Evolutionary conservation across 2,329 filamentous ascomycete genomes (phyloP).

Genomic region (Acrodontium crateriforme): DNA sequence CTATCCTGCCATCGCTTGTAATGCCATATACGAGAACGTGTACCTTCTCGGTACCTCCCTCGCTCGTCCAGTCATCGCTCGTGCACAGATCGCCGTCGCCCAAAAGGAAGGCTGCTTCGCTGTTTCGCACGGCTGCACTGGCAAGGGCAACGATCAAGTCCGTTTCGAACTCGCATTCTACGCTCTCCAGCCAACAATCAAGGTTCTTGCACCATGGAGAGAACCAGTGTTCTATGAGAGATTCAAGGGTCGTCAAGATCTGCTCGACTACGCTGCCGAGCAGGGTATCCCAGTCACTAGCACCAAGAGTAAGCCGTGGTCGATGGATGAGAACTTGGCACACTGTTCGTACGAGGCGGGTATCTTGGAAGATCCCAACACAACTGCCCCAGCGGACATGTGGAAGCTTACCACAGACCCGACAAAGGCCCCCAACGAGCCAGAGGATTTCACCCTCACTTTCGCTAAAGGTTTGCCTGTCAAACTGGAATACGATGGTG

Average conservation of each 20-base stretch:
- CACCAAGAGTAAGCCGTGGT: conserved; percentile 60
- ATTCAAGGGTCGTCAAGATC: conserved; percentile 58
- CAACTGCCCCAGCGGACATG: conserved; percentile 61
- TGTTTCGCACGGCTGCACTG: conserved; percentile 42
- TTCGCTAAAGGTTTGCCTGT: conserved; percentile 65
- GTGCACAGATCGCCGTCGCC: conserved; percentile 50
- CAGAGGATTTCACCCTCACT: conserved; percentile 55
- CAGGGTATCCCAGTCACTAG: conserved; percentile 58
- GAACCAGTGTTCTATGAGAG: conserved; percentile 54
- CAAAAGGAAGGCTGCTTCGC: conserved; percentile 45
- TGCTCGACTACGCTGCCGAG: conserved; percentile 56
- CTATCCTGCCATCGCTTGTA: conserved; percentile 66
- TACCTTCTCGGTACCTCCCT: conserved; percentile 45
- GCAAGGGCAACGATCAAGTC: conserved; percentile 52
- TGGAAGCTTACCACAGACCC: conserved; percentile 62
- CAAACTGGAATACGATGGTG: conserved; percentile 46
- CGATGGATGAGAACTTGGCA: conserved; percentile 56
- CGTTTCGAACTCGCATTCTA: conserved; percentile 52
- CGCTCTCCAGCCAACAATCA: conserved; percentile 49
- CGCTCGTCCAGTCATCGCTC: conserved; percentile 56
- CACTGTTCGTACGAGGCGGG: conserved; percentile 73
- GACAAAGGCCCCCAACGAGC: conserved; percentile 53
- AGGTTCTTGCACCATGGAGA: conserved; percentile 64
- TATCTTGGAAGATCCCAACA: conserved; percentile 52
- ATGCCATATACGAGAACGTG: conserved; percentile 45